A percentile compares a stretch with the other conserved stretches of the same genome.
Conservation (phyloP, 371 early-diverging fungal genomes). For the Syncephalastrum contaminatum region DNA sequence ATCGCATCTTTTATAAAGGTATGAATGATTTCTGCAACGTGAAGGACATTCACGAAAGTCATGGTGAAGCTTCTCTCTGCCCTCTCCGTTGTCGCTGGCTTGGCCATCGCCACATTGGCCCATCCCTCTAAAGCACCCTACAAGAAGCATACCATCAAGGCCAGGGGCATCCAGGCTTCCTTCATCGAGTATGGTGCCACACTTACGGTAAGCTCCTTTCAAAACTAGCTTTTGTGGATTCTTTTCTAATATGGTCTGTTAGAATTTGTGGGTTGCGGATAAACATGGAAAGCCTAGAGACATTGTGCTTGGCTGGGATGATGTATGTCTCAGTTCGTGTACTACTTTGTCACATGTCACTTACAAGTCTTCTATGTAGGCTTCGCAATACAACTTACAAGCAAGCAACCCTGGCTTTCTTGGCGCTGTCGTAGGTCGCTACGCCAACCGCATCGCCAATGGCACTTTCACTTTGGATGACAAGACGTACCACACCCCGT, state of each 20-base stretch:
- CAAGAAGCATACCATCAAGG: slow-evolving; percentile 23
- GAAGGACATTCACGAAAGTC: no score
- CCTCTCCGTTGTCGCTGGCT: no score
- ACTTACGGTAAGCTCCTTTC: slow-evolving; percentile 12
- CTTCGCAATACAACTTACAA: slow-evolving; percentile 17
- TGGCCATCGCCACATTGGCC: no score
- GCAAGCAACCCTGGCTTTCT: slow-evolving; percentile 17
- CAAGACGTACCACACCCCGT: slow-evolving; percentile 17
- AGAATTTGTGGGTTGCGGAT: slow-evolving; percentile 24
- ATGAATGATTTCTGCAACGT: no score
- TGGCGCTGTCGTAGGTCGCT: slow-evolving; percentile 21
- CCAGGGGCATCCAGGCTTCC: slow-evolving; percentile 22
- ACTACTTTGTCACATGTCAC: background rate
- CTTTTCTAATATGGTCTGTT: background rate
- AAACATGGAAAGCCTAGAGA: slow-evolving; percentile 16
- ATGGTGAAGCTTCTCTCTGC: no score
- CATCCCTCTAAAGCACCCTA: background rate
- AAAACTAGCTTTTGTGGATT: no score
- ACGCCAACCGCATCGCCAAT: slow-evolving; percentile 25
- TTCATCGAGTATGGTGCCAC: slow-evolving; percentile 24
- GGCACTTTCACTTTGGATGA: slow-evolving; percentile 19
- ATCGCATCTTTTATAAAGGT: no score
- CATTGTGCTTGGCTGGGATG: slow-evolving; percentile 24
- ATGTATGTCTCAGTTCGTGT: slow-evolving; percentile 9
- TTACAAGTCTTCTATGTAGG: background rate